A percentile compares a stretch with the other conserved stretches of the same genome.
phyloP scores from a whole-genome alignment of 805 yeast species.

The Wickerhamiella sergipiensis region DNA sequence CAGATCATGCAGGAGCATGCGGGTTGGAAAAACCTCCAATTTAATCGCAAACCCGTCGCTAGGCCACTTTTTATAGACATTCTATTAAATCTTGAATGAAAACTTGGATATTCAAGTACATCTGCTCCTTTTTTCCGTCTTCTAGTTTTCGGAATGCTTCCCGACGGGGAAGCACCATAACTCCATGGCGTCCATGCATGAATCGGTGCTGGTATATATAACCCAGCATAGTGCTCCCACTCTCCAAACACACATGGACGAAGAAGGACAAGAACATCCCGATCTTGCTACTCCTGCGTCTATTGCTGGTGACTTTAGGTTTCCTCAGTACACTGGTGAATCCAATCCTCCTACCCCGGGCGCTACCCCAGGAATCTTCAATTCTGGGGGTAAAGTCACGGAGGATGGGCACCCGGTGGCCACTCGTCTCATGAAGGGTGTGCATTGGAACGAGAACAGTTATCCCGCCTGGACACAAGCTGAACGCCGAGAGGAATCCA shows the following conservation, averaged over 20 bases:
- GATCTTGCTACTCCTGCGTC: not conserved
- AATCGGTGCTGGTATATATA: not conserved
- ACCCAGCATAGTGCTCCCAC: not conserved
- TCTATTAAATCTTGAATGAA: too few relatives aligned
- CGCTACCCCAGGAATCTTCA: constrained; percentile 11
- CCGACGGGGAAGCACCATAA: not conserved
- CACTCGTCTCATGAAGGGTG: constrained; percentile 11
- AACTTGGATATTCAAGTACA: too few relatives aligned
- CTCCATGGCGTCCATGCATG: not conserved
- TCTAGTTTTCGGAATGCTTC: too few relatives aligned
- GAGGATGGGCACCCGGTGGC: constrained; percentile 3
- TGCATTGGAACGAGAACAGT: constrained; percentile 35
- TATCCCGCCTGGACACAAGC: constrained; percentile 85
- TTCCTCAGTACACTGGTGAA: not conserved
- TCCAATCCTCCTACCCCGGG: constrained; percentile 3
- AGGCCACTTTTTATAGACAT: too few relatives aligned
- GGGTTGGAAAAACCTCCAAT: too few relatives aligned
- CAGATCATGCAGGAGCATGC: too few relatives aligned
- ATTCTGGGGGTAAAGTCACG: not conserved
- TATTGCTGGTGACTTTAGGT: not conserved
- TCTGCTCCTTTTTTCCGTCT: too few relatives aligned
- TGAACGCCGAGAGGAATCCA: not conserved
- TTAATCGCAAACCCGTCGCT: too few relatives aligned
- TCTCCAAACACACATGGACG: not conserved
- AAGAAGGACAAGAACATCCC: not conserved